Evolutionary conservation across 257 asterid species (phyloP).

Genomic region (Petunia secreta): DNA sequence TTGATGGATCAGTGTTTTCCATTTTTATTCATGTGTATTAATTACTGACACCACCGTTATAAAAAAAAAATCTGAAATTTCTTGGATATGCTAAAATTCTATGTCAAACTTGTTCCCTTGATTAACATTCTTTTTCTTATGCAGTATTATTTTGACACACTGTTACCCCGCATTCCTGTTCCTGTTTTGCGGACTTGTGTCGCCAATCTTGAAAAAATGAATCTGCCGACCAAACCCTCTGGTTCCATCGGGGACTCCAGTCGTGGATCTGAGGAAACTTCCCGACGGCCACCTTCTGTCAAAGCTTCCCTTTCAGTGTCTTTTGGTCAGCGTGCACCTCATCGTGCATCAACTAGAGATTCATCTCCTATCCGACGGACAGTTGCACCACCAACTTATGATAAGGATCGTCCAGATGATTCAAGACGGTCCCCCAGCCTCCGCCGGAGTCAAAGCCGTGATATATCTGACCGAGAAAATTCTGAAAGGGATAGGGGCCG

Average conservation of each 20-base stretch:
- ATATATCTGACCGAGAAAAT: conserved; percentile 65
- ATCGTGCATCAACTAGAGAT: conserved; percentile 96
- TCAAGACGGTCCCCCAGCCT: conserved; percentile 62
- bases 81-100: conserved; percentile 5
- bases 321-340: conserved; percentile 99
- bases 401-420: conserved; percentile 50
- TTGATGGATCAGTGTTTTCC: conserved; percentile 12
- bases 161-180: conserved; percentile 93
- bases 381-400: conserved; percentile 50
- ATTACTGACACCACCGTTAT: neutral
- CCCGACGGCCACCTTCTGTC: conserved; percentile 97
- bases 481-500: conserved; percentile 27
- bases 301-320: conserved; percentile 98
- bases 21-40: neutral
- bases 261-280: conserved; percentile 94
- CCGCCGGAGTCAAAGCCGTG: conserved; percentile 71
- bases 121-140: conserved; percentile 31
- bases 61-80: neutral
- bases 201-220: conserved; percentile 80
- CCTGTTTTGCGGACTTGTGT: conserved; percentile 72
- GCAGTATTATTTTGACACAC: conserved; percentile 98
- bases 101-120: neutral
- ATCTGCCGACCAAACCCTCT: conserved; percentile 81
- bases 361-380: conserved; percentile 95
- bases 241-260: conserved; percentile 87